Conservation (phyloP, 164 flowering plant genomes). For the Tetracentron sinense region DNA sequence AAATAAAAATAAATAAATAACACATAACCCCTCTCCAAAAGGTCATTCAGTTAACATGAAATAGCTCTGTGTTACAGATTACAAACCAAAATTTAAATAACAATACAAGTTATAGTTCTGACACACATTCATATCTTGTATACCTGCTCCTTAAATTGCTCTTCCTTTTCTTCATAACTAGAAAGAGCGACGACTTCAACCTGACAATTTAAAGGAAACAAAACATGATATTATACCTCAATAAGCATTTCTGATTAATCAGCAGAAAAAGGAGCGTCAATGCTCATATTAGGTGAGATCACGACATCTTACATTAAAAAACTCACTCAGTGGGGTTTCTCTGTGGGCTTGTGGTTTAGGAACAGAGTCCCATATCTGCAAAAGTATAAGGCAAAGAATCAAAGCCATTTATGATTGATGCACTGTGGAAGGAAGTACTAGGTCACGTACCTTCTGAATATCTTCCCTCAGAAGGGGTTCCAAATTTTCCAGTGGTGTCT, state of each 20-base stretch:
- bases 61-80: background rate
- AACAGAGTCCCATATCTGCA: constrained; percentile 96
- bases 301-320: constrained; percentile 73
- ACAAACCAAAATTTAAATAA: background rate
- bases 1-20: background rate
- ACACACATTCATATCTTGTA: background rate
- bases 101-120: background rate
- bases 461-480: constrained; percentile 96
- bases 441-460: constrained; percentile 69
- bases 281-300: background rate
- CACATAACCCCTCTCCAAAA: background rate
- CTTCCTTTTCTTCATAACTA: constrained; percentile 97
- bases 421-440: constrained; percentile 3
- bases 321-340: constrained; percentile 89
- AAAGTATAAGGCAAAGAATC: constrained; percentile 9
- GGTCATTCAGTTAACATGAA: background rate
- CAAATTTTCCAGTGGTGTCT: constrained; percentile 92
- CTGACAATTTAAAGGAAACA: constrained; percentile 31
- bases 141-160: constrained; percentile 95
- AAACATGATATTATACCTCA: background rate
- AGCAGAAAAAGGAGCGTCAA: background rate
- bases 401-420: background rate
- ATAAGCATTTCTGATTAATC: background rate
- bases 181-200: constrained; percentile 96
- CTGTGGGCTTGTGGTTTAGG: constrained; percentile 86